Evolutionary conservation across 306 rosid species (phyloP), one percentile per base, ranked within the genome.

Genomic region (Lithocarpus polystachyus): DNA sequence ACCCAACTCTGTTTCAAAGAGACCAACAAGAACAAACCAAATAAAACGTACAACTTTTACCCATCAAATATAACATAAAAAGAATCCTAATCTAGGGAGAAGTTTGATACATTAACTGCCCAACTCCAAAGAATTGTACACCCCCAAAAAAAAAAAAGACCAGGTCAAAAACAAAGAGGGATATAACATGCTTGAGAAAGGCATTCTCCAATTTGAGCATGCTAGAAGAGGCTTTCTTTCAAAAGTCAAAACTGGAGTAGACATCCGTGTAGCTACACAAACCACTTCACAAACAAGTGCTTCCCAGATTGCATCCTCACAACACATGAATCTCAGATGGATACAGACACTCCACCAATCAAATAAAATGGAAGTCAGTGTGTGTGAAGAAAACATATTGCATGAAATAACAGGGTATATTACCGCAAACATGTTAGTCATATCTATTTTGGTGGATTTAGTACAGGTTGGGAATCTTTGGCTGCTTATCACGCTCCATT

Each of bases 401-500:
- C 73, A 60, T 52, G 31, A 13, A 13, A 48, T 12, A 13, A 48
- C 53, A 3, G 14, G 53, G 53, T 48, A 48, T 8, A 51, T 24
- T 68, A 78, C 56, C 81, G 24, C 57, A 33, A 33, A 81, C 70
- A 53, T 56, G 60, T 65, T 56, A 67, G 15, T 54, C 40, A 31
- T 37, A 37, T 69, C 73, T 65, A 76, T 64, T 64, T 70, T 14
- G 64, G 80, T 56, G 77, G 31, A 61, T 74, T 84, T 26, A 24
- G 37, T 1, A 75, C 51, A 71, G 87, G 82, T 64, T 76, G 90
- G 60, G 80, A 84, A 59, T 86, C 84, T 29, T 79, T 72, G 55
- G 56, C 86, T 52, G 75, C 72, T 80, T 91, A 89, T 64, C 84
- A 76, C 86, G 91, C 96, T 45, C 96, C 86, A 77, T 87, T 89